Evolutionary conservation across 2,329 filamentous ascomycete genomes (phyloP).

Genomic region (Aspergillus sp.): DNA sequence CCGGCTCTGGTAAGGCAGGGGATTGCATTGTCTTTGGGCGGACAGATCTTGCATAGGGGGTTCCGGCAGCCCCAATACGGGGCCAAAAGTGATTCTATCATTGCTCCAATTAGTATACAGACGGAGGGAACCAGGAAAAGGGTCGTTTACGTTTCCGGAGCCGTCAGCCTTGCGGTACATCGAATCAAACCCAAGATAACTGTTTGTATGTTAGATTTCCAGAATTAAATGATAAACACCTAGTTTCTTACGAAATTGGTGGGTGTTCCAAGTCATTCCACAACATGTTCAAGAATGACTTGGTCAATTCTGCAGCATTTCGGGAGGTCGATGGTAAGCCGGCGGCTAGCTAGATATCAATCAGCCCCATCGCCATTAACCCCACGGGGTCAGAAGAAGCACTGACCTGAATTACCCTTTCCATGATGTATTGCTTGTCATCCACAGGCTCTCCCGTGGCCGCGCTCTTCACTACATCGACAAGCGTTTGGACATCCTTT

Average conservation of each 20-base stretch:
- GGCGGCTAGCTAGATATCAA: constrained; percentile 32
- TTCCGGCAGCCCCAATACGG: constrained; percentile 63
- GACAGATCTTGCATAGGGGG: constrained; percentile 70
- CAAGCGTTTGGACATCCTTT: constrained; percentile 43
- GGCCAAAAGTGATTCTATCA: constrained; percentile 62
- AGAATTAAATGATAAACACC: constrained; percentile 22
- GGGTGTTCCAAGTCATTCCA: constrained; percentile 59
- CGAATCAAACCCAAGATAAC: constrained; percentile 39
- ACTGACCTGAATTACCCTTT: constrained; percentile 52
- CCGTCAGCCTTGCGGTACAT: constrained; percentile 39
- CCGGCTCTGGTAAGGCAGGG: constrained; percentile 63
- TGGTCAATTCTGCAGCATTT: constrained; percentile 44
- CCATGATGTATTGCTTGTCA: constrained; percentile 64
- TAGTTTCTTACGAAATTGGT: constrained; percentile 46
- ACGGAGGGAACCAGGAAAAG: constrained; percentile 19
- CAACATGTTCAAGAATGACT: constrained; percentile 53
- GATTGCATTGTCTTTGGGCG: constrained; percentile 57
- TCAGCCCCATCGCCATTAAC: constrained; percentile 2
- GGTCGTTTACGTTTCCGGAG: constrained; percentile 38
- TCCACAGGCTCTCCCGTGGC: constrained; percentile 55
- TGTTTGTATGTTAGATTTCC: constrained; percentile 14
- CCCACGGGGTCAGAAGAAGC: not conserved
- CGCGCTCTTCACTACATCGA: constrained; percentile 42
- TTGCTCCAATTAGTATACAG: constrained; percentile 18
- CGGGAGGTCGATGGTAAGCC: constrained; percentile 38